phyloP scores from a whole-genome alignment of 2,329 filamentous ascomycete species.

The Cryoendolithus antarcticus region DNA sequence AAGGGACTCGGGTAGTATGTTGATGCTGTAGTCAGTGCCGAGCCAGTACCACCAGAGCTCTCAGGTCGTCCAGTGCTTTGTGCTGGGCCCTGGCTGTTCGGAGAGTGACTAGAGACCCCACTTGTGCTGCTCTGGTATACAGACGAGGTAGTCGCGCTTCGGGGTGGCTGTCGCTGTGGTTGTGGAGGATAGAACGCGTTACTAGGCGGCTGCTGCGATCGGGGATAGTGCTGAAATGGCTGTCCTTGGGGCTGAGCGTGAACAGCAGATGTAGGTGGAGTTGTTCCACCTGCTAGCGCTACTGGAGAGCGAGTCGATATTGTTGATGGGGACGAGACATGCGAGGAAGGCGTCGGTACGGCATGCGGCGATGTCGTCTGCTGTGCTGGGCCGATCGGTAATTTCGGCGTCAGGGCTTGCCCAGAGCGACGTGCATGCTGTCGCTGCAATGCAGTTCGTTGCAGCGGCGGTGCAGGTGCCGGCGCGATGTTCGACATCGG shows the following conservation, averaged over 20 bases:
- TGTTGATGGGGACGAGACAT: conserved; percentile 54
- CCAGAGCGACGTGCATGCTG: conserved; percentile 36
- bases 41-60: conserved; percentile 20
- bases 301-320: conserved; percentile 47
- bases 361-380: conserved; percentile 55
- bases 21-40: conserved; percentile 25
- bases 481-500: no score
- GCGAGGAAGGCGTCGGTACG: conserved; percentile 72
- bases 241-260: conserved; percentile 39
- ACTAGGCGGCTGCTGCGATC: conserved; percentile 29
- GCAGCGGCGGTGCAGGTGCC: conserved; percentile 43
- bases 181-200: conserved; percentile 32
- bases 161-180: background rate
- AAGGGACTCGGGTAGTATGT: conserved; percentile 79
- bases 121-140: conserved; percentile 16
- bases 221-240: conserved; percentile 28
- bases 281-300: conserved; percentile 46
- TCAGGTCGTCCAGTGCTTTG: conserved; percentile 9
- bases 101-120: conserved; percentile 19
- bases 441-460: conserved; percentile 68
- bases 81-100: conserved; percentile 9
- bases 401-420: conserved; percentile 20
- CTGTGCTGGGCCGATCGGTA: conserved; percentile 28
- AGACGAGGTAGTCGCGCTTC: no score
- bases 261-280: conserved; percentile 45